Percentiles rank a stretch among this genome's conserved stretches.
phyloP scores from a whole-genome alignment of 164 flowering plant genomes.

The Euptelea pleiosperma region DNA sequence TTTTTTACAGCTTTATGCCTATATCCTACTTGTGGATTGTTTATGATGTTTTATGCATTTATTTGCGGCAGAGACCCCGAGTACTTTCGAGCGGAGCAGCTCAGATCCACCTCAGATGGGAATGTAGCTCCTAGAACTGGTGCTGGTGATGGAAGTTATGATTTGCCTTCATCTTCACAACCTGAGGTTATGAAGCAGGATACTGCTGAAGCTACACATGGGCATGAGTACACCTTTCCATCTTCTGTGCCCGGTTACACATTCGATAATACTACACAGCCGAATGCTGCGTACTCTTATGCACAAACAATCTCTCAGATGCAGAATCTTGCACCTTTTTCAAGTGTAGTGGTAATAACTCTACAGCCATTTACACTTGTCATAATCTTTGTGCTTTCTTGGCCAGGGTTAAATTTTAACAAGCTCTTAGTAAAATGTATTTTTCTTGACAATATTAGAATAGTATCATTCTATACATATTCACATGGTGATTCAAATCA shows the following conservation, averaged over 20 bases:
- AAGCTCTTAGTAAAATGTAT: not conserved
- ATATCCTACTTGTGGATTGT: not conserved
- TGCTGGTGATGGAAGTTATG: constrained; percentile 42
- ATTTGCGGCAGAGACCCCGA: constrained; percentile 60
- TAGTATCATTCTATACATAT: too few relatives aligned
- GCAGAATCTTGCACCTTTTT: constrained; percentile 63
- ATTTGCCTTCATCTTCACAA: constrained; percentile 53
- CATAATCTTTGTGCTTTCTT: not conserved
- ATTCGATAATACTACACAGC: constrained; percentile 56
- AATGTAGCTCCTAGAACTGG: constrained; percentile 40
- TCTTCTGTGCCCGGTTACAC: constrained; percentile 59
- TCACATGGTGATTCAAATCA: too few relatives aligned
- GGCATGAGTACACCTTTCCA: constrained; percentile 57
- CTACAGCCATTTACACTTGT: not conserved
- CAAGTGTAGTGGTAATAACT: constrained; percentile 63
- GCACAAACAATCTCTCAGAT: constrained; percentile 61
- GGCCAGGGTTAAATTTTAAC: not conserved
- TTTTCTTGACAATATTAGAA: not conserved
- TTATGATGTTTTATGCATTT: constrained; percentile 2
- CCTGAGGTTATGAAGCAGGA: constrained; percentile 64
- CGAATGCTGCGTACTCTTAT: constrained; percentile 45
- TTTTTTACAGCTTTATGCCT: not conserved
- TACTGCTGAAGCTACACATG: constrained; percentile 43
- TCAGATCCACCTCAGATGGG: constrained; percentile 46
- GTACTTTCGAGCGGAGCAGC: constrained; percentile 70